Base-by-base conservation (phyloP, 1,284 basidiomycete genomes). In the Anthracocystis walkeri region DNA sequence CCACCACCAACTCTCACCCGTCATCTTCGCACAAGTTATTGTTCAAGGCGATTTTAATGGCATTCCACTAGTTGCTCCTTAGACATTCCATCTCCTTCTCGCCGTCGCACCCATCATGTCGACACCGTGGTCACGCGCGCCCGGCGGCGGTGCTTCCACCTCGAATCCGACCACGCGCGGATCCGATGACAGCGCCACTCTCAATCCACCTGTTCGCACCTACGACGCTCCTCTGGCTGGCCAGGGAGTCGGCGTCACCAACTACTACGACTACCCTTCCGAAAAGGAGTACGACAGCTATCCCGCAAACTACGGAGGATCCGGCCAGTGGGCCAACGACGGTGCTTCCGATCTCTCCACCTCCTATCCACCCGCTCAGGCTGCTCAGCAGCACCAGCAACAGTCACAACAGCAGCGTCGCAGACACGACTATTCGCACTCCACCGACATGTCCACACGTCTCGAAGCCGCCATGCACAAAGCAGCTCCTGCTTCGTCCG, bases 51-150 rank as follows among this genome's bases (percentile, higher is more conserved):
- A n/a, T 48, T 29, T 49, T 27, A 16, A 29, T n/a, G 48, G 27
- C 48, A 20, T 49, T 29, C 48, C 12, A n/a, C 7, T 29, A 21
- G 27, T 25, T 11, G 16, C 7, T 31, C 23, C 12, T 18, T 31
- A 45, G 41, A 42, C 48, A 18, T 29, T 25, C n/a, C n/a, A 21
- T 23, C 11, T 33, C 42, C 20, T 41, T n/a, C 16, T 20, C 33
- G 21, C 7, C 12, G 25, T 18, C 12, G 25, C 23, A 20, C 38
- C 20, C 58, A 68, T 23, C 61, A 74, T 74, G 71, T 74, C 71
- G 53, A 62, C 61, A 46, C 58, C 71, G 49, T 74, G 71, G 71
- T 55, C 62, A 7, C 65, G 71, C 45, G 70, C 68, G 61, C 71
- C 71, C 33, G 65, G 53, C 51, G 65, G 65, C 20, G 48, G 48